Evolutionary conservation across 2,329 filamentous ascomycete species (phyloP), one percentile per base, ranked within the genome.

Genomic region (Phialocephala sp.): DNA sequence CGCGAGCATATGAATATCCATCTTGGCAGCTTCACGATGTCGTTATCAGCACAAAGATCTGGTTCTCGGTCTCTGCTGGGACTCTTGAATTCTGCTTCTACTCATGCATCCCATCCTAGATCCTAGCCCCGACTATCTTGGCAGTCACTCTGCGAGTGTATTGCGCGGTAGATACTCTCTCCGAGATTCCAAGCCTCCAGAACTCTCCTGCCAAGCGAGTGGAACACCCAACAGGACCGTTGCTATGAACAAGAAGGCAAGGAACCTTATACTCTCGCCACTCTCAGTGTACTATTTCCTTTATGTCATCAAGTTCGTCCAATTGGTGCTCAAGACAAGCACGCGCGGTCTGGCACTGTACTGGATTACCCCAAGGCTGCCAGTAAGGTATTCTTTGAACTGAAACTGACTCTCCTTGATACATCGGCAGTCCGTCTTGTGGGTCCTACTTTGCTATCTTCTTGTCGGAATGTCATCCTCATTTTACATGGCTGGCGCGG

Each of bases 21-120:
- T 57, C 64, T 66, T 66, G 64, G 64, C 59, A 66, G 47, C 50
- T 54, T 54, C 50, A 54, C 22, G 50, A 32, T 37, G n/a, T 22
- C 45, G 45, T 54, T 61, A 61, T 61, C 59, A 50, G 8, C 20
- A 24, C 32, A n/a, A 12, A 22, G 22, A 39, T 61, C 57, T 36
- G 32, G 39, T 61, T 61, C 45, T 41, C 43, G 4, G 35, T 41
- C n/a, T 6, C 14, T 9, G 55, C 32, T 22, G 8, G 32, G 20
- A 14, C 9, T 57, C 55, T 57, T 39, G 32, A 57, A 1, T 47
- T 58, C 15, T 22, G 2, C 20, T 58, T 41, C 24, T 37, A 8
- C 36, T 24, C 36, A 57, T 57, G 35, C 35, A 24, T 18, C 4
- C 6, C 8, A 57, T 24, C 55, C 35, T 57, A 37, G 32, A 39